phyloP scores from a whole-genome alignment of 2,329 filamentous ascomycete genomes.

The Cadophora gregata region DNA sequence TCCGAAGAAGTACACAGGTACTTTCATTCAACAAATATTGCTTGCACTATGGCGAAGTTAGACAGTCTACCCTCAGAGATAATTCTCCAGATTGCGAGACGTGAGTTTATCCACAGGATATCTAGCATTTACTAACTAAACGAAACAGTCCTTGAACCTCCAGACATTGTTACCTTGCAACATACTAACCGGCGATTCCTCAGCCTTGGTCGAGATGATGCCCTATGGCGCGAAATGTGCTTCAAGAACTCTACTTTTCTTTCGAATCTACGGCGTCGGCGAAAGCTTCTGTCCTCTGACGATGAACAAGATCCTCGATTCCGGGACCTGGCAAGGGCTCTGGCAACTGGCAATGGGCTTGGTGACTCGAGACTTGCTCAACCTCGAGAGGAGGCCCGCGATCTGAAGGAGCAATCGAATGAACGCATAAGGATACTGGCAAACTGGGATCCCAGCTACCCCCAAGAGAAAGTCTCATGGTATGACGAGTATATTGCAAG shows the following conservation, averaged over 20 bases:
- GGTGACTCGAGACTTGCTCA: slow-evolving; percentile 37
- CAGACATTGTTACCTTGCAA: slow-evolving; percentile 71
- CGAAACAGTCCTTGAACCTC: slow-evolving; percentile 64
- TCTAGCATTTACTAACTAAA: slow-evolving; percentile 8
- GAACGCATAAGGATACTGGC: slow-evolving; percentile 65
- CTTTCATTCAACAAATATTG: background rate
- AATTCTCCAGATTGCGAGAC: slow-evolving; percentile 39
- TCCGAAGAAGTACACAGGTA: background rate
- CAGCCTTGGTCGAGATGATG: slow-evolving; percentile 72
- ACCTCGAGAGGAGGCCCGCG: slow-evolving; percentile 33
- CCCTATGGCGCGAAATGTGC: slow-evolving; percentile 77
- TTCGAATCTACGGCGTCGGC: slow-evolving; percentile 61
- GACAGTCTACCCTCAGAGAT: slow-evolving; percentile 42
- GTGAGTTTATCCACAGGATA: slow-evolving; percentile 30
- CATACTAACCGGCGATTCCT: slow-evolving; percentile 71
- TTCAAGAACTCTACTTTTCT: slow-evolving; percentile 74
- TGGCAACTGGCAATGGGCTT: slow-evolving; percentile 40
- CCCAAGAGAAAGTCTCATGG: slow-evolving; percentile 76
- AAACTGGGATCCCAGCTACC: slow-evolving; percentile 84
- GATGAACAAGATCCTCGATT: slow-evolving; percentile 49
- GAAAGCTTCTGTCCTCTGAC: slow-evolving; percentile 49
- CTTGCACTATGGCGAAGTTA: slow-evolving; percentile 30
- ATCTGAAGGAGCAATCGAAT: slow-evolving; percentile 38
- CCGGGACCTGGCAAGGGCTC: slow-evolving; percentile 42
- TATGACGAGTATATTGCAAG: slow-evolving; percentile 89